Base-by-base conservation (phyloP, 345 rosid genomes). In the Arabidopsis suecica region DNA sequence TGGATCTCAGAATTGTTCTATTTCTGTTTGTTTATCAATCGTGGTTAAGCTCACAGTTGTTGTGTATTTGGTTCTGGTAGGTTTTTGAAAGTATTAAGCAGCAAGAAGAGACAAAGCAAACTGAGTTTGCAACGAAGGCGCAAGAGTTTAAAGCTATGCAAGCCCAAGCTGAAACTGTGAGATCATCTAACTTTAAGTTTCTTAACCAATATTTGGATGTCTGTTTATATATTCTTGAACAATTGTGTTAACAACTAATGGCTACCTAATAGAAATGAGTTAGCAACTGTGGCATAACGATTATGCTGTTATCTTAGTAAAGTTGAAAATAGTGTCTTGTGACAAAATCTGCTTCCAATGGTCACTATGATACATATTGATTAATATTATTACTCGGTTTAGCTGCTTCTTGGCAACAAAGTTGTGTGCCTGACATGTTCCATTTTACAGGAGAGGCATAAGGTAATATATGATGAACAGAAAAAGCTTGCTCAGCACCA, bases 151-250 rank as follows among this genome's bases (percentile, higher is more conserved):
- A 93, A 83, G 95, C 96, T 61, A 62, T 83, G 84, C 95, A 88
- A 87, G 93, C 98, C 38, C 95, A 93, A 77, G 91, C 98, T 38
- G 97, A 93, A 86, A 86, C 86, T 79, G 99, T 96, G 79, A 86
- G 89, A 70, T 69, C 23, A n/a, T 28, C 67, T 32, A 32, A 16
- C 40, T 34, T 37, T 11, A 45, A 32, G n/a, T 10, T 63, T 32
- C 42, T 23, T 57, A 14, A 69, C 41, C 49, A 1, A 20, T 41
- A 18, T 5, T 18, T 61, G 4, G n/a, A 42, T 59, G 42, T 8
- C 12, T 73, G 56, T 55, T 34, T 53, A 7, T 54, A 22, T 51
- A 18, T 18, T 55, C 14, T 68, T 37, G 5, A 9, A 5, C 11
- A 22, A 37, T 51, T 54, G 47, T 13, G 62, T 48, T 75, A 38